phyloP scores from a whole-genome alignment of 441 rosid genomes.

The Mallotus repandus region DNA sequence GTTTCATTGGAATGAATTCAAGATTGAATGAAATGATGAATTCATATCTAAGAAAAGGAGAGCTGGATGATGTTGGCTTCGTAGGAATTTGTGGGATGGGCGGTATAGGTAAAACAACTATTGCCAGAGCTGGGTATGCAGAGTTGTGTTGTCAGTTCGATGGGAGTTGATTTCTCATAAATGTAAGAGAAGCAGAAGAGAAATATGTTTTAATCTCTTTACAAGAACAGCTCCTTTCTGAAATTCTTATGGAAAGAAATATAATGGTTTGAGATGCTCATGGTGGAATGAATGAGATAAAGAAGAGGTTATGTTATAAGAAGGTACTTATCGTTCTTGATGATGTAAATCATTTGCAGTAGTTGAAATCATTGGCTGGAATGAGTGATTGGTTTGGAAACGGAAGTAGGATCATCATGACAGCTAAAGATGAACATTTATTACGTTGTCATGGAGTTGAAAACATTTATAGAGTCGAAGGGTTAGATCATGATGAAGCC shows the following conservation, averaged over 20 bases:
- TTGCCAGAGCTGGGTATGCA: conserved; percentile 12
- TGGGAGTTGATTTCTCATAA: conserved; percentile 5
- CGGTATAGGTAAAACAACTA: conserved; percentile 12
- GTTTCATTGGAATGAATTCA: conserved; percentile 12
- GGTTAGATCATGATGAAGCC: conserved; percentile 1
- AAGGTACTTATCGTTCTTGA: conserved; percentile 17
- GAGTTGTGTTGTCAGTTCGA: conserved; percentile 4
- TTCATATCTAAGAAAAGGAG: background rate
- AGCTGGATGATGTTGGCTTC: background rate
- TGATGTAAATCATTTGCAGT: conserved; percentile 13
- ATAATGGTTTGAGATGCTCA: background rate
- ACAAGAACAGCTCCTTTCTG: conserved; percentile 9
- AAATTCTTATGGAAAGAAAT: background rate
- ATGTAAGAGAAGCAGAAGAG: conserved; percentile 1
- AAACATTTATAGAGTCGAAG: conserved; percentile 8
- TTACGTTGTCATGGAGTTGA: conserved; percentile 8
- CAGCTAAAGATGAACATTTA: conserved; percentile 23
- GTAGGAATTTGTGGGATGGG: conserved; percentile 17
- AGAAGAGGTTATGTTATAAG: background rate
- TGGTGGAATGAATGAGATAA: conserved; percentile 6
- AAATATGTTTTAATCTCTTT: background rate
- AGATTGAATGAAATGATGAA: conserved; percentile 11
- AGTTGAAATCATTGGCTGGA: conserved; percentile 19
- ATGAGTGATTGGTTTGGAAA: conserved; percentile 22
- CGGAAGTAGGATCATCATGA: conserved; percentile 27